Evolutionary conservation across 495 filamentous ascomycete genomes (phyloP), one percentile per base, ranked within the genome.

Genomic region (Hyaloscypha bicolor): DNA sequence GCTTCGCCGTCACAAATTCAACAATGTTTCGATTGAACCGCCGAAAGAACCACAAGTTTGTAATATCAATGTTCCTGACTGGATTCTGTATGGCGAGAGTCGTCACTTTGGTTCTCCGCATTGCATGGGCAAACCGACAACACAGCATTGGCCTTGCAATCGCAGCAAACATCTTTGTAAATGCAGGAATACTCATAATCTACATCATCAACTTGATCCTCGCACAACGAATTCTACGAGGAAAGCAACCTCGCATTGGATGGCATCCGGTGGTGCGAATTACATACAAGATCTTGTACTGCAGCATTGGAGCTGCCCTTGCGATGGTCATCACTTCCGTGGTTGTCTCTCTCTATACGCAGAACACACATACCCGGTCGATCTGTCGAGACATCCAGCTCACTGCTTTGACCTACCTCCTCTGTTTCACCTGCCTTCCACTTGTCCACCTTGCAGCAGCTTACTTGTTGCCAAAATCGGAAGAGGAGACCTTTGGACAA

Each of bases 61-160:
- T 91, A 33, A 83, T 90, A 62, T 91, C 84, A 19, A 86, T 76
- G 16, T 80, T 90, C 64, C 73, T 89, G n/a, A 90, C 92, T 74
- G 91, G 87, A 61, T 93, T 97, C 82, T 94, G 86, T 78, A 85
- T 89, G 80, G 83, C 90, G 8, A 83, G 93, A 25, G 81, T 88
- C 48, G 71, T 81, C 42, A 87, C 92, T 0, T 85, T 87, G 55
- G 71, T 79, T 19, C 76, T 93, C 69, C 88, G 93, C 22, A 91
- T 80, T 63, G 79, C 72, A 51, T 89, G 85, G 86, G 81, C 85
- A 14, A 73, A 69, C 32, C 66, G 79, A 60, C 80, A 77, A 11
- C 58, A 39, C 8, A 78, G 86, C 66, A 69, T 87, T 48, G 71
- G 70, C 35, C 63, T 93, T 6, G 87, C 83, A 12, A 90, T 96